phyloP scores from a whole-genome alignment of 257 asterid species.

The Penstemon eatonii region DNA sequence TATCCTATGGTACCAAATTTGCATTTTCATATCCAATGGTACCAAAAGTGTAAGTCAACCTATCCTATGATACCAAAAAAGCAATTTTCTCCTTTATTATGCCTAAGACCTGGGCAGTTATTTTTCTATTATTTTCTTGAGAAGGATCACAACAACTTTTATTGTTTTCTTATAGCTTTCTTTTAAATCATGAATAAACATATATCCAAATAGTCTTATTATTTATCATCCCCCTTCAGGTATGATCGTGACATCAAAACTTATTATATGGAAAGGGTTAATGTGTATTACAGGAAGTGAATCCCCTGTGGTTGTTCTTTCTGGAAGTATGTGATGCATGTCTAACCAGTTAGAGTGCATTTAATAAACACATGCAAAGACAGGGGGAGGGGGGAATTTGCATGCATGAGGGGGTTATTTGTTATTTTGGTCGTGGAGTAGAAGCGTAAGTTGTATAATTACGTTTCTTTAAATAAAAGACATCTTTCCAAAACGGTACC shows the following conservation, averaged over 20 bases:
- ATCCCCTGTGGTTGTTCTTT: conserved; percentile 98
- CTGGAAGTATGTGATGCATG: conserved; percentile 74
- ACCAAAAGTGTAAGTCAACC: too few species aligned
- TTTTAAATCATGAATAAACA: background rate
- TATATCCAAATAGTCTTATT: conserved; percentile 11
- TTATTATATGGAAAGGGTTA: conserved; percentile 96
- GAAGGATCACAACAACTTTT: conserved; percentile 1
- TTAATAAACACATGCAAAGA: too few species aligned
- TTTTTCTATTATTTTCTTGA: background rate
- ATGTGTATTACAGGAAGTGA: conserved; percentile 97
- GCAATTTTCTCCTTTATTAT: conserved; percentile 2
- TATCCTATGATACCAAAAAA: too few species aligned
- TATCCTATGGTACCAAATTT: too few species aligned
- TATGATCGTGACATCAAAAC: conserved; percentile 94
- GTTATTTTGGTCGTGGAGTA: too few species aligned
- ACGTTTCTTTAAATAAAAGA: too few species aligned
- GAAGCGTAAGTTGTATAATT: too few species aligned
- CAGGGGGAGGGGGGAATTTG: too few species aligned
- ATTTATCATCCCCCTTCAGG: conserved; percentile 47
- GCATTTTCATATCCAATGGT: too few species aligned
- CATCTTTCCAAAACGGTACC: too few species aligned
- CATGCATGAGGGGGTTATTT: too few species aligned
- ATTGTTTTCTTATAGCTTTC: conserved; percentile 3
- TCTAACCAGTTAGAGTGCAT: too few species aligned
- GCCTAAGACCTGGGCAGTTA: background rate